Evolutionary conservation across 345 rosid species (phyloP), one percentile per base, ranked within the genome.

Genomic region (Streptanthus diversifolius): DNA sequence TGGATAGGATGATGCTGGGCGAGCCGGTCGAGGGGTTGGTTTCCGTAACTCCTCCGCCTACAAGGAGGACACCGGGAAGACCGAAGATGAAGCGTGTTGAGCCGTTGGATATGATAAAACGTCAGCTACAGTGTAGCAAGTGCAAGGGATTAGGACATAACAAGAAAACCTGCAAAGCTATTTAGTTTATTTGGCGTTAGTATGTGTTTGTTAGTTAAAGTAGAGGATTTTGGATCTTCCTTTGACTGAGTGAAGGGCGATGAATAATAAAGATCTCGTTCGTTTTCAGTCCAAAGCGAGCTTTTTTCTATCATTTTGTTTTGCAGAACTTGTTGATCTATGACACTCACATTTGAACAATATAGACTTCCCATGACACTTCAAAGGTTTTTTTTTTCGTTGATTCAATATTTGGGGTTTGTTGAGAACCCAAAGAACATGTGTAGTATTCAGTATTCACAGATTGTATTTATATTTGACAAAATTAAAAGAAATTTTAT

Each of bases 111-210:
- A 77, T 89, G 47, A 82, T 82, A 13, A 93, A 85, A 72, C 86
- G 97, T 59, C 93, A 89, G 80, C 91, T 91, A 21, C 98, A 93
- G 59, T 93, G 98, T 80, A 93, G 98, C 86, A 85, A 83, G 80
- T 93, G 98, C 88, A 93, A 93, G 83, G 96, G 98, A 24, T 83
- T 91, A 52, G 98, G 97, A 62, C 98, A 93, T 79, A 93, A 93
- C 77, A 91, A 91, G 83, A 87, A 86, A 77, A 93, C 98, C 2
- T 93, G 98, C 89, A 88, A 81, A 85, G 87, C 75, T 62, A 11
- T 73, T 39, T 39, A 45, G 57, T 65, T 53, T 22, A 3, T 41
- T 29, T 41, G 55, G 19, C 19, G 27, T 59, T 75, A 29, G 62
- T 15, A 74, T 57, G 60, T 66, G 47, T 73, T 45, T 58, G 72